Evolutionary conservation across 805 yeast genomes (phyloP).

Genomic region (Dipodascopsis uninucleata): DNA sequence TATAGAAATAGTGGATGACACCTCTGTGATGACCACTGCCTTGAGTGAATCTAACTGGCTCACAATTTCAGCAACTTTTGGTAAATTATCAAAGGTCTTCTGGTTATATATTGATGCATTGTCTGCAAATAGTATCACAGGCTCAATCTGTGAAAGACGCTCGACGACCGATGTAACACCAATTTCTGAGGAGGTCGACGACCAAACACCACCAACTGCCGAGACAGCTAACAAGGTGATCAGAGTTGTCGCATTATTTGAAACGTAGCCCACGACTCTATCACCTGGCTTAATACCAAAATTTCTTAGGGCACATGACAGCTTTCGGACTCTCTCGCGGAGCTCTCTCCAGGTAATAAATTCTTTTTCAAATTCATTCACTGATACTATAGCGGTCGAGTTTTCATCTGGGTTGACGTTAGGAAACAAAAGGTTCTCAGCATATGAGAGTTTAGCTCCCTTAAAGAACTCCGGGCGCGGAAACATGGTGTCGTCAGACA

Average conservation of each 20-base stretch:
- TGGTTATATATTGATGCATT: constrained; percentile 28
- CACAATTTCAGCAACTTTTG: constrained; percentile 24
- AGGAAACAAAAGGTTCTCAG: constrained; percentile 29
- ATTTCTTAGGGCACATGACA: constrained; percentile 18
- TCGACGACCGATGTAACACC: constrained; percentile 28
- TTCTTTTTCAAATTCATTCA: constrained; percentile 18
- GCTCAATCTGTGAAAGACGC: constrained; percentile 28
- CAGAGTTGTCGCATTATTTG: constrained; percentile 27
- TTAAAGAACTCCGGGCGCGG: constrained; percentile 28
- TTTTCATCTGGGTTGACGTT: constrained; percentile 19
- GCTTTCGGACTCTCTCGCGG: constrained; percentile 24
- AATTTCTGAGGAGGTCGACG: constrained; percentile 30
- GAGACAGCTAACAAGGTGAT: constrained; percentile 27
- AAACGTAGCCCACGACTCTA: constrained; percentile 29
- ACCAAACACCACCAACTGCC: constrained; percentile 30
- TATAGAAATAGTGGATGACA: constrained; percentile 1
- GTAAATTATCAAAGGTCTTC: constrained; percentile 22
- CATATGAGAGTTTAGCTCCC: constrained; percentile 29
- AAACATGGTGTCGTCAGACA: constrained; percentile 21
- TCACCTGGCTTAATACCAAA: constrained; percentile 27
- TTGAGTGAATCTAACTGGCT: constrained; percentile 12
- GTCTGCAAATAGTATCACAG: constrained; percentile 26
- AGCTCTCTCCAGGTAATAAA: constrained; percentile 24
- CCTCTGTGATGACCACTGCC: constrained; percentile 18
- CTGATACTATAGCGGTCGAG: constrained; percentile 27